These are phyloP conservation scores for Huntiella decipiens DNA, from an alignment of 2,329 filamentous ascomycete species.

Conservation along the genomic window DNA sequence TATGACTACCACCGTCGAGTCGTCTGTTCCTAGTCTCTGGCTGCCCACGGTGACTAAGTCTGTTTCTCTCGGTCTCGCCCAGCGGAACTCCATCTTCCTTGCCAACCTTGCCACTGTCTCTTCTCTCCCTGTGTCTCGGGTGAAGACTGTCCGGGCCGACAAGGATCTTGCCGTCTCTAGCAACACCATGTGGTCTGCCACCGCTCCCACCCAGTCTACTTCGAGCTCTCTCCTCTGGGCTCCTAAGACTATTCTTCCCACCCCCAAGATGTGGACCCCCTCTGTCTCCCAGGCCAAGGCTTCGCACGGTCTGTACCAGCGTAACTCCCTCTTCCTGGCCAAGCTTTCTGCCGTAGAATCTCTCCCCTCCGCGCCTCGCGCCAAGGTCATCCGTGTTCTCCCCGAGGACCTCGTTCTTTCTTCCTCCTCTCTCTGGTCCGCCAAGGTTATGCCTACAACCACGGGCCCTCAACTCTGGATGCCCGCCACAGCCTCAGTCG, in stretches of 20 bases:
- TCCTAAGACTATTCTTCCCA: too few species aligned
- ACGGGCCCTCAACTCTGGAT: constrained; percentile 5
- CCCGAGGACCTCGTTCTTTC: constrained; percentile 2
- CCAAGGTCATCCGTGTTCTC: constrained; percentile 3
- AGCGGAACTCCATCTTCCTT: constrained; percentile 14
- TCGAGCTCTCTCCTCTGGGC: neutral
- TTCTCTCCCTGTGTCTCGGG: constrained; percentile 13
- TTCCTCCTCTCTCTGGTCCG: constrained; percentile 8
- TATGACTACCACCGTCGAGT: neutral
- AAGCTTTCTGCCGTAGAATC: neutral
- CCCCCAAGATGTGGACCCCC: too few species aligned
- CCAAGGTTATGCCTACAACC: neutral
- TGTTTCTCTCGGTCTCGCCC: constrained; percentile 15
- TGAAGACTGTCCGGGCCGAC: neutral
- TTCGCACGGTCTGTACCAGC: constrained; percentile 6
- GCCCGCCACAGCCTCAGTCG: neutral
- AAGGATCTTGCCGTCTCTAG: neutral
- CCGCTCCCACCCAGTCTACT: neutral
- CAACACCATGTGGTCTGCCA: neutral
- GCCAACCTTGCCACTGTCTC: neutral
- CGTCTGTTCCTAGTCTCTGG: constrained; percentile 5
- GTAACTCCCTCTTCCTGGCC: constrained; percentile 9
- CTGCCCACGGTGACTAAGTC: neutral
- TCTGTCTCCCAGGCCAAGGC: too few species aligned
- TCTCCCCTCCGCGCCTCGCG: neutral